Percentiles rank a stretch among this genome's conserved stretches.
Conservation (phyloP, 1,284 basidiomycete species). For the Volvariella volvacea region DNA sequence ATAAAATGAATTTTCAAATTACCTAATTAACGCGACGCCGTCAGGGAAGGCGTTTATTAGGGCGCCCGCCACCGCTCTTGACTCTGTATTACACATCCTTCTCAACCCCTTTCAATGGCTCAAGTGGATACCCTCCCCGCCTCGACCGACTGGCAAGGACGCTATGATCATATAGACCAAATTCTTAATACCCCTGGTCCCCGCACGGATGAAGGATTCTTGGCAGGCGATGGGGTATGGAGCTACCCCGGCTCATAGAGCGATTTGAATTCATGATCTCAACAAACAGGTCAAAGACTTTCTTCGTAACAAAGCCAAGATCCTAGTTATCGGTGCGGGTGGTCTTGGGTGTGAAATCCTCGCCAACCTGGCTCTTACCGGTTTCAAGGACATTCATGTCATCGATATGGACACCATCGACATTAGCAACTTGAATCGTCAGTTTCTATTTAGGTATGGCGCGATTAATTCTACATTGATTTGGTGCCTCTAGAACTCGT, state of each 20-base stretch:
- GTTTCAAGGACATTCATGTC: conserved; percentile 97
- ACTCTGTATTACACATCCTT: background rate
- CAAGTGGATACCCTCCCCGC: conserved; percentile 11
- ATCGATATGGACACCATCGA: conserved; percentile 99
- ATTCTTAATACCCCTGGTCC: conserved; percentile 78
- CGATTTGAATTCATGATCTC: background rate
- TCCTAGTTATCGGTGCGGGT: conserved; percentile 95
- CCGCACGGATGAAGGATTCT: conserved; percentile 69
- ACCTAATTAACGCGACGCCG: conserved; percentile 13
- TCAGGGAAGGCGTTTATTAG: background rate
- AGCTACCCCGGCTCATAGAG: no score
- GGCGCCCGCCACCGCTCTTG: background rate
- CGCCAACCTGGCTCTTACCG: conserved; percentile 87
- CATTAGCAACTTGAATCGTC: conserved; percentile 96
- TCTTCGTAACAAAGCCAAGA: conserved; percentile 79
- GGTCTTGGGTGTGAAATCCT: conserved; percentile 94
- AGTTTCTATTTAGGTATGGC: conserved; percentile 91
- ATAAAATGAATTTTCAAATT: conserved; percentile 6
- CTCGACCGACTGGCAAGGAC: conserved; percentile 57
- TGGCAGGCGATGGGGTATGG: conserved; percentile 65
- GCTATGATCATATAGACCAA: conserved; percentile 78
- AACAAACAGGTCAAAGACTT: conserved; percentile 76
- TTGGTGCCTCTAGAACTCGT: conserved; percentile 1
- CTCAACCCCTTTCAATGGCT: conserved; percentile 2
- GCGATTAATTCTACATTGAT: background rate